These are phyloP conservation scores for Barnettozyma siamensis DNA, from an alignment of 805 yeast species.

Conservation along the genomic window DNA sequence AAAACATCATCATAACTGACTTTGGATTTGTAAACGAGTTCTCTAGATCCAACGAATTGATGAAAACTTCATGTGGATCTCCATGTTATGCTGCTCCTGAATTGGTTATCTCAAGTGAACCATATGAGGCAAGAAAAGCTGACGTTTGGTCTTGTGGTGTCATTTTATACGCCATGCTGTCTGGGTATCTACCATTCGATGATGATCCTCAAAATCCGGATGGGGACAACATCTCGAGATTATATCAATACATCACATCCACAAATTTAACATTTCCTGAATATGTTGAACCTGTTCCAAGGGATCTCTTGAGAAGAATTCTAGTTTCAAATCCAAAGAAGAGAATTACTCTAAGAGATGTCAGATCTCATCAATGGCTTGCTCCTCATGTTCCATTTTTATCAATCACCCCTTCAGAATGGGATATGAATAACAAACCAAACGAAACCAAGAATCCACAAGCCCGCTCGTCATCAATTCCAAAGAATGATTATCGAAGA, in stretches of 20 bases:
- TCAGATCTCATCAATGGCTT: constrained; percentile 84
- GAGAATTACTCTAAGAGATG: constrained; percentile 62
- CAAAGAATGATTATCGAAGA: constrained; percentile 28
- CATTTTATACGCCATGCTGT: constrained; percentile 90
- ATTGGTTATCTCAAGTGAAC: constrained; percentile 76
- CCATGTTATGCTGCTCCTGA: constrained; percentile 99
- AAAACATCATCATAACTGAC: constrained; percentile 63
- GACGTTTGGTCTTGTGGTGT: constrained; percentile 98
- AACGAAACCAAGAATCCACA: constrained; percentile 14
- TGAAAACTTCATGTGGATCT: constrained; percentile 95
- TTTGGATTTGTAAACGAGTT: constrained; percentile 89
- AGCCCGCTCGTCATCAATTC: constrained; percentile 7
- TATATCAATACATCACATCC: constrained; percentile 86
- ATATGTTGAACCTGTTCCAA: constrained; percentile 81
- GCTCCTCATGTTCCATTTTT: constrained; percentile 77
- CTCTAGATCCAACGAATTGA: constrained; percentile 55
- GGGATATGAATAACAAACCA: constrained; percentile 53
- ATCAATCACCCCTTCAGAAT: constrained; percentile 80
- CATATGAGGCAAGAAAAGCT: constrained; percentile 88
- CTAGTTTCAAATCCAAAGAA: constrained; percentile 79
- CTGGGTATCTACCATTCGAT: constrained; percentile 96
- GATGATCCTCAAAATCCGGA: constrained; percentile 97
- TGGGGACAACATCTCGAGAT: constrained; percentile 85
- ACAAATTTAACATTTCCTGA: constrained; percentile 95
- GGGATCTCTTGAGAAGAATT: constrained; percentile 82